Evolutionary conservation across 768 basidiomycete species (phyloP).

Genomic region (Mycena rosella): DNA sequence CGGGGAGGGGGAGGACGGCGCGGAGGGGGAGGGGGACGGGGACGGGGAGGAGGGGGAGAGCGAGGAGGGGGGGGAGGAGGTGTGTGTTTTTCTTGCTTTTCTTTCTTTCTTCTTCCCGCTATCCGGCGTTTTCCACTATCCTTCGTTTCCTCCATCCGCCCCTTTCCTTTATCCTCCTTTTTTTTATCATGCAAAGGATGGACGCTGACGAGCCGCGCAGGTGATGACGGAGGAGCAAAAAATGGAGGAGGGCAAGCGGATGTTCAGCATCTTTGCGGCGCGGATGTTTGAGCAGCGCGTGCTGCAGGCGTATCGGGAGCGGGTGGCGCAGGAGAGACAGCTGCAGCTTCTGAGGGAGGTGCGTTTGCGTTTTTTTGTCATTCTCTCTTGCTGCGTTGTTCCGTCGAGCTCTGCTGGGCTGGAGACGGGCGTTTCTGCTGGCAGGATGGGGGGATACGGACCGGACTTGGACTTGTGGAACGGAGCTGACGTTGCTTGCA

Average conservation of each 20-base stretch:
- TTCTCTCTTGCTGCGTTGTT: neutral
- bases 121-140: no score
- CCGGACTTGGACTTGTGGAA: neutral
- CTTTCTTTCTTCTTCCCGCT: neutral
- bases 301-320: conserved; percentile 95
- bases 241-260: conserved; percentile 98
- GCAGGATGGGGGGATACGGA: neutral
- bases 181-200: conserved; percentile 17
- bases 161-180: no score
- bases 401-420: no score
- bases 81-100: conserved; percentile 39
- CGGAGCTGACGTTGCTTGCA: conserved; percentile 47
- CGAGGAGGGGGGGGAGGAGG: conserved; percentile 57
- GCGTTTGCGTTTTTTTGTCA: neutral
- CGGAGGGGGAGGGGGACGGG: conserved; percentile 62
- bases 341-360: neutral
- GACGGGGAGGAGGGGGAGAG: conserved; percentile 50
- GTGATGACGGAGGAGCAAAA: conserved; percentile 96
- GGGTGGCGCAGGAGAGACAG: conserved; percentile 96
- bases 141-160: no score
- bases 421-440: no score
- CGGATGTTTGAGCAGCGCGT: conserved; percentile 99
- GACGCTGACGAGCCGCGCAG: conserved; percentile 48
- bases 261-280: conserved; percentile 99
- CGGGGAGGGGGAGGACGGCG: conserved; percentile 61